These are phyloP conservation scores for Kwoniella sp. DNA, from an alignment of 768 basidiomycete species.

Conservation along the genomic window DNA sequence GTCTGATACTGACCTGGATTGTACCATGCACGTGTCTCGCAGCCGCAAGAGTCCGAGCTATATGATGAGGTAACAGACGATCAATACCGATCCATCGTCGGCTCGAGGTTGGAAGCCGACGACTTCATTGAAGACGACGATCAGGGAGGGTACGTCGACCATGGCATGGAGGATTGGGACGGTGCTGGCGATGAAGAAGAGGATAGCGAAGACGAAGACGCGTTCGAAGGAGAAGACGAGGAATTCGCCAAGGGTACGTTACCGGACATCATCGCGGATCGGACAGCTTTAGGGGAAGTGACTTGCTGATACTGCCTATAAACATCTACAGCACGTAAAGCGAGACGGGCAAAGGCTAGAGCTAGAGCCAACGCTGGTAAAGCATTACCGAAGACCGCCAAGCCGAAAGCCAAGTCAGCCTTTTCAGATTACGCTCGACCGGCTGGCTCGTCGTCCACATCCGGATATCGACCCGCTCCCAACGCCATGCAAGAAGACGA, in stretches of 20 bases:
- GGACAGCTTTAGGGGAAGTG: not conserved
- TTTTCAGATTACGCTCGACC: slow-evolving; percentile 55
- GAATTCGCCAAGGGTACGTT: slow-evolving; percentile 44
- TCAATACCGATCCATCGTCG: slow-evolving; percentile 82
- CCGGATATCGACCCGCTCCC: slow-evolving; percentile 75
- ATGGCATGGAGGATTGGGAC: slow-evolving; percentile 94
- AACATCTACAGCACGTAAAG: slow-evolving; percentile 39
- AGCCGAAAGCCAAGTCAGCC: slow-evolving; percentile 57
- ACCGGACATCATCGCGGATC: not conserved
- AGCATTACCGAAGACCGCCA: slow-evolving; percentile 31
- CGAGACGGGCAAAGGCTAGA: slow-evolving; percentile 37
- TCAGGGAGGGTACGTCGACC: slow-evolving; percentile 85
- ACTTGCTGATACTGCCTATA: not conserved
- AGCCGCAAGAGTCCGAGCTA: slow-evolving; percentile 67
- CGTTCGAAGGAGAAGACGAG: slow-evolving; percentile 58
- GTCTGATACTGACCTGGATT: not conserved
- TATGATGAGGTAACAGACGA: slow-evolving; percentile 91
- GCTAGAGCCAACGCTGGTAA: slow-evolving; percentile 30
- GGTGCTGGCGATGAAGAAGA: slow-evolving; percentile 54
- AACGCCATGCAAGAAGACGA: slow-evolving; percentile 81
- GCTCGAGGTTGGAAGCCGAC: slow-evolving; percentile 75
- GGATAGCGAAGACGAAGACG: slow-evolving; percentile 64
- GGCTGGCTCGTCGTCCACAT: slow-evolving; percentile 53
- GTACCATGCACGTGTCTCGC: not conserved
- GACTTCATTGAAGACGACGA: slow-evolving; percentile 98